Conservation (phyloP, 2,329 filamentous ascomycete genomes). For the Clarireedia homoeocarpa region DNA sequence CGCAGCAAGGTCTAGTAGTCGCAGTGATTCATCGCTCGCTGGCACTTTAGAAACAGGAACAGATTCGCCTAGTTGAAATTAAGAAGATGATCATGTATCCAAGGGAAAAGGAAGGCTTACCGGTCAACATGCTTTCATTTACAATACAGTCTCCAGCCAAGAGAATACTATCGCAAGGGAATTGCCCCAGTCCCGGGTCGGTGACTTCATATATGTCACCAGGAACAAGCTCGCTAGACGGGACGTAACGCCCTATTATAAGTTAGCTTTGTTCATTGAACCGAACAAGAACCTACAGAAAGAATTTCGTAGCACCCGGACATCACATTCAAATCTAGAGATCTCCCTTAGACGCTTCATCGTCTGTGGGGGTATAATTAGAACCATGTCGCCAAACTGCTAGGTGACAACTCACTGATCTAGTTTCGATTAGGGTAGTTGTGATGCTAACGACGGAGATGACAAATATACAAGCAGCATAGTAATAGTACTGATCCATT, state of each 20-base stretch:
- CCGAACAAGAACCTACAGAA: conserved; percentile 59
- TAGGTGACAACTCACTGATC: conserved; percentile 47
- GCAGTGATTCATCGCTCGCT: conserved; percentile 71
- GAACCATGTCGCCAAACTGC: conserved; percentile 12
- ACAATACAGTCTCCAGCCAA: conserved; percentile 95
- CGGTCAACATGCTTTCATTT: conserved; percentile 97
- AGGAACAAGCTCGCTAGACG: conserved; percentile 82
- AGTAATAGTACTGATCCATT: conserved; percentile 94
- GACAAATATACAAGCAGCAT: conserved; percentile 86
- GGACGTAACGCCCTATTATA: conserved; percentile 64
- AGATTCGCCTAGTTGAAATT: conserved; percentile 61
- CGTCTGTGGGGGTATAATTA: conserved; percentile 42
- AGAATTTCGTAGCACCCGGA: conserved; percentile 84
- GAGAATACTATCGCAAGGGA: conserved; percentile 87
- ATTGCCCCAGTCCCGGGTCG: conserved; percentile 78
- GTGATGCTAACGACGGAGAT: conserved; percentile 91
- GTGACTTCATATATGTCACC: conserved; percentile 96
- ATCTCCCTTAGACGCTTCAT: conserved; percentile 88
- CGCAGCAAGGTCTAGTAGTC: conserved; percentile 66
- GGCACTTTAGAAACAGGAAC: conserved; percentile 93
- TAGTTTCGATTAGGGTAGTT: conserved; percentile 84
- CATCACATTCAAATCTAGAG: conserved; percentile 89
- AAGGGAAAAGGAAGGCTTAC: conserved; percentile 26
- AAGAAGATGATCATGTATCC: conserved; percentile 9
- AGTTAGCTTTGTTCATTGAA: conserved; percentile 2